Percentiles rank a stretch among this genome's conserved stretches.
Evolutionary conservation across 768 basidiomycete genomes (phyloP).

Genomic region (Cyclocybe aegerita): DNA sequence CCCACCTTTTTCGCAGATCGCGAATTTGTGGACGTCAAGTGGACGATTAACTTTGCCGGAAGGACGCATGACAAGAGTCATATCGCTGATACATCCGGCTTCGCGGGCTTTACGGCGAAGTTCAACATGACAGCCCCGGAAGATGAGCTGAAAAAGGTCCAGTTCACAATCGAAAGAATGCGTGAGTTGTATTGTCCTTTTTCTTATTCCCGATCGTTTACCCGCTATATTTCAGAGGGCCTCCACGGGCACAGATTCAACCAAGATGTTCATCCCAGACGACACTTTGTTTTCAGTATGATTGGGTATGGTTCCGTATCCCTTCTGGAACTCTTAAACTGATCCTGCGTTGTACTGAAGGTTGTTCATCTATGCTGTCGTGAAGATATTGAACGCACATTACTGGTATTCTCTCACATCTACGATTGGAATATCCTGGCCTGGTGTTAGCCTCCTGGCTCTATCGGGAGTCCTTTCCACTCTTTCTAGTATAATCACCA

Average conservation of each 20-base stretch:
- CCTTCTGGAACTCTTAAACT: neutral
- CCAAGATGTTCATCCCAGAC: slow-evolving; percentile 29
- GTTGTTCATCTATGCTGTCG: slow-evolving; percentile 2
- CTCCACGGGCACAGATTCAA: slow-evolving; percentile 22
- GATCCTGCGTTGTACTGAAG: slow-evolving; percentile 8
- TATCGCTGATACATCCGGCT: slow-evolving; percentile 9
- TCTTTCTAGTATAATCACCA: neutral
- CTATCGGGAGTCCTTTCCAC: slow-evolving; percentile 5
- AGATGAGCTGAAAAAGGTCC: slow-evolving; percentile 12
- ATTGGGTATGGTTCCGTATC: slow-evolving; percentile 14
- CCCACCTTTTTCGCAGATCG: too few relatives aligned
- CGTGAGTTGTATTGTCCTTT: slow-evolving; percentile 14
- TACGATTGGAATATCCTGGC: slow-evolving; percentile 27
- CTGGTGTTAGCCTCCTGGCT: slow-evolving; percentile 20
- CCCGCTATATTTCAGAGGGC: slow-evolving; percentile 16
- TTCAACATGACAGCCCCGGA: slow-evolving; percentile 20
- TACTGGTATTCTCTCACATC: slow-evolving; percentile 36
- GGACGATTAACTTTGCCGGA: slow-evolving; percentile 30
- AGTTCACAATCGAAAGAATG: slow-evolving; percentile 19
- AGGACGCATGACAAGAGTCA: slow-evolving; percentile 20
- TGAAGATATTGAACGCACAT: slow-evolving; percentile 14
- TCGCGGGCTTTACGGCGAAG: neutral
- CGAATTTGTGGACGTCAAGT: slow-evolving; percentile 27
- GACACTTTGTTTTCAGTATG: slow-evolving; percentile 5
- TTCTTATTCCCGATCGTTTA: neutral